Conservation (phyloP, 1,284 basidiomycete species). For the Thecaphora thlaspeos region DNA sequence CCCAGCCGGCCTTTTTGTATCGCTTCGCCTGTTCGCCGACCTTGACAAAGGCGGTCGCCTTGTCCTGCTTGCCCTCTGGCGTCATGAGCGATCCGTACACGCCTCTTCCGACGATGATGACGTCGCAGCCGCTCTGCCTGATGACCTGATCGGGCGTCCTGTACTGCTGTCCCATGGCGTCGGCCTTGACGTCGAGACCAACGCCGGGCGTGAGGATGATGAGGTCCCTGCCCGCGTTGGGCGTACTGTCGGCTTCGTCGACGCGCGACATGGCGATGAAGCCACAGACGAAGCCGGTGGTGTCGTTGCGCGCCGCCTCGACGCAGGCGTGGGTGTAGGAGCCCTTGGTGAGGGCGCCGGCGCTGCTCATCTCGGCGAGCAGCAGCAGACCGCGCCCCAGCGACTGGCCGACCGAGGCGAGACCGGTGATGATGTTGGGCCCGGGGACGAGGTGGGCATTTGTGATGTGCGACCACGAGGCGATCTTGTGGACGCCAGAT, state of each 20-base stretch:
- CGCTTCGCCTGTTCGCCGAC: constrained; percentile 73
- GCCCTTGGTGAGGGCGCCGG: constrained; percentile 80
- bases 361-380: constrained; percentile 94
- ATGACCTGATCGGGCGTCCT: constrained; percentile 85
- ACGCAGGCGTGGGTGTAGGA: constrained; percentile 83
- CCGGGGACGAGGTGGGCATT: constrained; percentile 93
- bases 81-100: constrained; percentile 70
- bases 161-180: constrained; percentile 94
- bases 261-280: constrained; percentile 72
- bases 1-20: constrained; percentile 86
- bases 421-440: constrained; percentile 84
- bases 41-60: constrained; percentile 60
- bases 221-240: constrained; percentile 67
- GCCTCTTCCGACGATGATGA: constrained; percentile 96
- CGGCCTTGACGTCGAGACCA: constrained; percentile 77
- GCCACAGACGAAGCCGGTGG: constrained; percentile 48
- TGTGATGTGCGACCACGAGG: constrained; percentile 93
- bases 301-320: constrained; percentile 57
- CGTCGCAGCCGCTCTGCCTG: constrained; percentile 81
- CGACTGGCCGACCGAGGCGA: constrained; percentile 79
- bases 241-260: constrained; percentile 62
- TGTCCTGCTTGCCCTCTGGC: constrained; percentile 60
- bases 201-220: constrained; percentile 91
- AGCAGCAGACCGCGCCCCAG: constrained; percentile 83
- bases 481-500: constrained; percentile 87